These are phyloP conservation scores for Brassica cretica DNA, from an alignment of 345 rosid species.

Conservation along the genomic window DNA sequence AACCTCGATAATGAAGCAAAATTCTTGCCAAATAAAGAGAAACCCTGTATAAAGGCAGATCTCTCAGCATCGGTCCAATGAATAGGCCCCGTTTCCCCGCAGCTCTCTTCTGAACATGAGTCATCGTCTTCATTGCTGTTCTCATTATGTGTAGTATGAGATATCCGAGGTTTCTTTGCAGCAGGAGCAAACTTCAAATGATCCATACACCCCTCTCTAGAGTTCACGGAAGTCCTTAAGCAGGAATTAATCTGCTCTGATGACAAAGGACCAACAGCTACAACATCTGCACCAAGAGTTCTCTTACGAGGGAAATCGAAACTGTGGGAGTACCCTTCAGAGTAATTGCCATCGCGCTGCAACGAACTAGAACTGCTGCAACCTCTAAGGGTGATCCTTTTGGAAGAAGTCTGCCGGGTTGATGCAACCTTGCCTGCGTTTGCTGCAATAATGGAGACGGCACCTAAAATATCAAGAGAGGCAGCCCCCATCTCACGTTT, in stretches of 20 bases:
- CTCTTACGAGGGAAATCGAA: constrained; percentile 61
- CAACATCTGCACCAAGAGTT: constrained; percentile 78
- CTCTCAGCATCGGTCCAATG: constrained; percentile 96
- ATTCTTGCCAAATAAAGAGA: constrained; percentile 79
- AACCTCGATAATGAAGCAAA: constrained; percentile 65
- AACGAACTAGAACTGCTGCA: constrained; percentile 46
- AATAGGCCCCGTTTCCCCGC: constrained; percentile 78
- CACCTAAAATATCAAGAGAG: constrained; percentile 77
- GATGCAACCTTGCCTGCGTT: constrained; percentile 50
- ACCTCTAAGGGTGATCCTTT: constrained; percentile 50
- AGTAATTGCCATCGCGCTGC: constrained; percentile 46
- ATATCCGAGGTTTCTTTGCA: constrained; percentile 48
- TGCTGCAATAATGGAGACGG: constrained; percentile 76
- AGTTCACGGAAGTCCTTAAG: constrained; percentile 62
- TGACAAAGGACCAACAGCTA: constrained; percentile 82
- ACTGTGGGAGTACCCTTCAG: constrained; percentile 51
- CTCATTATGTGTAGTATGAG: constrained; percentile 58
- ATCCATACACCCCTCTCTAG: constrained; percentile 47
- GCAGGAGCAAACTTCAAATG: constrained; percentile 51
- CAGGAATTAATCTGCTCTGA: constrained; percentile 91
- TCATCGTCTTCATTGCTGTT: constrained; percentile 60
- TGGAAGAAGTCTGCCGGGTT: constrained; percentile 43
- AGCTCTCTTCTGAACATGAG: constrained; percentile 89
- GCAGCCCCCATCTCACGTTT: constrained; percentile 66
- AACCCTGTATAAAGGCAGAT: constrained; percentile 67